Base-by-base conservation (phyloP, 768 basidiomycete species). In the Lactifluus volemus region DNA sequence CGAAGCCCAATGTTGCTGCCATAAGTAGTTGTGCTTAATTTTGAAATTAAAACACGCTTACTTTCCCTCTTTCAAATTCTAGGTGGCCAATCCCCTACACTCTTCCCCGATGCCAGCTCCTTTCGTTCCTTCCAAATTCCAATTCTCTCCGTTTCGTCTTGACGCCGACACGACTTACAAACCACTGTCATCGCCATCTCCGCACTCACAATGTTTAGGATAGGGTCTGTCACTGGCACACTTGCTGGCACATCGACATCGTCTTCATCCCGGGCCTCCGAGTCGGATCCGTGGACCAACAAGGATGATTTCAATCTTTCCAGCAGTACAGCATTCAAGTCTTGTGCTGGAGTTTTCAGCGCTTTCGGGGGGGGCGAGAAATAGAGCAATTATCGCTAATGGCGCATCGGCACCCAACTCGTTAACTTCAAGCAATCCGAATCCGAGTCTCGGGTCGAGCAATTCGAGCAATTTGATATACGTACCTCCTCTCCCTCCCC, bases 311-410 rank as follows among this genome's bases (percentile, higher is more conserved):
- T 6, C 5, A 36, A 38, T 38, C 3, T 38, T 7, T n/a, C 12
- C 8, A 30, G 15, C 32, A 17, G 21, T 4, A 3, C 41, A 15
- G 5, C 4, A 5, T 53, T 17, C 11, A 4, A 5, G 19, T 17
- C 7, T 36, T 5, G 21, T 41, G n/a, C 4, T 19, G 44, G 44
- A 0, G 2, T 25, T 2, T 2, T 47, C 14, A 34, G 15, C 8
- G 7, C 6, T 14, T 3, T n/a, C 8, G 15, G 7, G 25, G n/a
- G 4, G 3, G 15, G 21, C 2, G 6, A 2, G 29, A 2, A 0
- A 53, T 9, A 39, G 21, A 11, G 19, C 6, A 2, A 14, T 53
- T 14, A 5, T 44, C n/a, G n/a, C 4, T 25, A 25, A 25, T 25
- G 25, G 25, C 25, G 25, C 25, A 25, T 25, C 25, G 25, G 25